phyloP scores from a whole-genome alignment of 1,284 basidiomycete species.

The Vanrija humicola region DNA sequence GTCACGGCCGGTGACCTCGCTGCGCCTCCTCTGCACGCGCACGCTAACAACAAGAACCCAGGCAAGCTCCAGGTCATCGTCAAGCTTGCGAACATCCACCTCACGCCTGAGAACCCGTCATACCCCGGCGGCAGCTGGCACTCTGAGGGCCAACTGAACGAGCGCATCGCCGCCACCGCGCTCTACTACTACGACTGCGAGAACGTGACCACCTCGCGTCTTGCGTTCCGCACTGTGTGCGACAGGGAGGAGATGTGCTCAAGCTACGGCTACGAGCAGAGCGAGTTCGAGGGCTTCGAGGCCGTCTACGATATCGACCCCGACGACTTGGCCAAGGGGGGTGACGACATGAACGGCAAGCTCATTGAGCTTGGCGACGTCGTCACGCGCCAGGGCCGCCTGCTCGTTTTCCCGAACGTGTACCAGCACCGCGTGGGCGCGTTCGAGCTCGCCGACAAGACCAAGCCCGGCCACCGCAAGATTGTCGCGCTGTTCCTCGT shows the following conservation, averaged over 20 bases:
- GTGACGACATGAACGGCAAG: too few species aligned
- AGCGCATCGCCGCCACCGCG: conserved; percentile 3
- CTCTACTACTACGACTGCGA: conserved; percentile 7
- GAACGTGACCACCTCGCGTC: background rate
- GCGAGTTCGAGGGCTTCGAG: background rate
- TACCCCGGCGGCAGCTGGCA: conserved; percentile 4
- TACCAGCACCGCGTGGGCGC: background rate
- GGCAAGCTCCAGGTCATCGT: conserved; percentile 5
- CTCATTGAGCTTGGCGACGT: background rate
- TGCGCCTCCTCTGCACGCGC: too few species aligned
- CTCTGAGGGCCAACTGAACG: conserved; percentile 5
- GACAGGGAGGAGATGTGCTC: background rate
- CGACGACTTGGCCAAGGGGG: too few species aligned
- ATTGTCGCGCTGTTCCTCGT: background rate
- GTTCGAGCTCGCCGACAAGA: background rate
- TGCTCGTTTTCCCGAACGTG: conserved; percentile 4
- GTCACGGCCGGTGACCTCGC: too few species aligned
- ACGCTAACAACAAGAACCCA: background rate
- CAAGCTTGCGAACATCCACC: conserved; percentile 8
- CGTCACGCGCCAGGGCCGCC: background rate
- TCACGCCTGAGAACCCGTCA: conserved; percentile 5
- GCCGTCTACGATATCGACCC: background rate
- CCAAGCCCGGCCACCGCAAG: background rate
- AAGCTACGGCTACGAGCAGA: background rate
- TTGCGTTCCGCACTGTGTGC: background rate